Percentiles rank a stretch among this genome's conserved stretches.
phyloP scores from a whole-genome alignment of 2,329 filamentous ascomycete species.

The Penicillium polonicum region DNA sequence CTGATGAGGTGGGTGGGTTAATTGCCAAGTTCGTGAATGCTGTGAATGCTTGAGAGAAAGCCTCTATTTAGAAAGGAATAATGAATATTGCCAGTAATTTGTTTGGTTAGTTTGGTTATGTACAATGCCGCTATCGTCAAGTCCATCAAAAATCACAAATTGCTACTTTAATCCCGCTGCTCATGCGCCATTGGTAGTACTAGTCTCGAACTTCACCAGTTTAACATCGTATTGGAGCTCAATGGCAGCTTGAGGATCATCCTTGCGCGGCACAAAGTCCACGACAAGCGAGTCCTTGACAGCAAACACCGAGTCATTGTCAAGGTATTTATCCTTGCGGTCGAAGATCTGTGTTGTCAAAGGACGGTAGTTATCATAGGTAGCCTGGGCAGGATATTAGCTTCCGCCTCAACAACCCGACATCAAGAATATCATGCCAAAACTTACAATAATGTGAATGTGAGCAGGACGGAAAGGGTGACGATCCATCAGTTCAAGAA shows the following conservation, averaged over 20 bases:
- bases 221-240: conserved; percentile 56
- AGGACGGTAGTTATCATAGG: conserved; percentile 60
- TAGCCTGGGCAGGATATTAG: conserved; percentile 41
- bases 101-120: background rate
- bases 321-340: conserved; percentile 61
- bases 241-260: conserved; percentile 53
- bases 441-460: conserved; percentile 59
- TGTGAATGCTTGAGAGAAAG: conserved; percentile 1
- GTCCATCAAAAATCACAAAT: conserved; percentile 1
- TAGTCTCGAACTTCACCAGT: conserved; percentile 31
- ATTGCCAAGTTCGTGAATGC: conserved; percentile 28
- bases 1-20: conserved; percentile 51
- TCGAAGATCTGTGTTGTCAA: conserved; percentile 80
- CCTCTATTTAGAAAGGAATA: background rate
- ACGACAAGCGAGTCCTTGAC: conserved; percentile 60
- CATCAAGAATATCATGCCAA: background rate
- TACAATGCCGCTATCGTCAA: conserved; percentile 4
- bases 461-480: conserved; percentile 63
- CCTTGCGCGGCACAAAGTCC: conserved; percentile 55
- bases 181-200: conserved; percentile 11
- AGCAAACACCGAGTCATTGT: conserved; percentile 59
- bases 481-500: conserved; percentile 59
- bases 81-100: background rate
- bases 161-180: background rate
- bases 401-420: background rate